Conservation (phyloP, 768 basidiomycete genomes). For the Amanita rubescens region DNA sequence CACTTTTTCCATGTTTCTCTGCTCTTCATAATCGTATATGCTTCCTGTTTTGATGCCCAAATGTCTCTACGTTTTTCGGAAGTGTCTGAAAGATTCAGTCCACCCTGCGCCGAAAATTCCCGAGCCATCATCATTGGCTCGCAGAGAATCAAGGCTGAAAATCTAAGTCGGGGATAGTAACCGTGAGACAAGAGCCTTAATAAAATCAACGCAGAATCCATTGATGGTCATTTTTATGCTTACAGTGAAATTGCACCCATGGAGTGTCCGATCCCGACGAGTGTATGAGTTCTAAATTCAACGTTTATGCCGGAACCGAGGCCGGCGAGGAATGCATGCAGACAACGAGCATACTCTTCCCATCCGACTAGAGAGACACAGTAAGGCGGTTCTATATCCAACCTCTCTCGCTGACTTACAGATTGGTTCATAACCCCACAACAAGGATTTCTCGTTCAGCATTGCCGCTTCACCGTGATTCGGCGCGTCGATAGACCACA, state of each 20-base stretch:
- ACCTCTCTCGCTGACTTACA: slow-evolving; percentile 26
- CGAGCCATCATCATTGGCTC: slow-evolving; percentile 36
- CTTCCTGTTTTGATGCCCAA: slow-evolving; percentile 46
- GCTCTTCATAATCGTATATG: slow-evolving; percentile 29
- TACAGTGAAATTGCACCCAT: slow-evolving; percentile 45
- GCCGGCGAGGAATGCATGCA: slow-evolving; percentile 42
- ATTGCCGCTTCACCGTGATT: slow-evolving; percentile 49
- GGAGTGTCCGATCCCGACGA: slow-evolving; percentile 37
- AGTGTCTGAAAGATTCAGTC: slow-evolving; percentile 20
- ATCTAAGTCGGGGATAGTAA: slow-evolving; percentile 31
- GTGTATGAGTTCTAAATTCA: slow-evolving; percentile 38
- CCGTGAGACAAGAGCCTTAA: slow-evolving; percentile 28
- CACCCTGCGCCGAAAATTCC: slow-evolving; percentile 11
- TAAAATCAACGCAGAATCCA: slow-evolving; percentile 16
- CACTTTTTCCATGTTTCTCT: slow-evolving; percentile 37
- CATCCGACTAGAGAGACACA: slow-evolving; percentile 31
- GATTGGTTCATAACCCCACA: slow-evolving; percentile 30
- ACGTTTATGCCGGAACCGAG: slow-evolving; percentile 40
- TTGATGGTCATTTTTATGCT: not conserved
- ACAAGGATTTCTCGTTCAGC: slow-evolving; percentile 37
- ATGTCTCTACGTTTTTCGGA: slow-evolving; percentile 37
- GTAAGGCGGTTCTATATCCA: not conserved
- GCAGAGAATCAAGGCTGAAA: slow-evolving; percentile 32
- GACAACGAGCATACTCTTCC: slow-evolving; percentile 44
- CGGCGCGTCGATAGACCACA: slow-evolving; percentile 44